Conservation (phyloP, 495 filamentous ascomycete species). For the Sordaria brevicollis region DNA sequence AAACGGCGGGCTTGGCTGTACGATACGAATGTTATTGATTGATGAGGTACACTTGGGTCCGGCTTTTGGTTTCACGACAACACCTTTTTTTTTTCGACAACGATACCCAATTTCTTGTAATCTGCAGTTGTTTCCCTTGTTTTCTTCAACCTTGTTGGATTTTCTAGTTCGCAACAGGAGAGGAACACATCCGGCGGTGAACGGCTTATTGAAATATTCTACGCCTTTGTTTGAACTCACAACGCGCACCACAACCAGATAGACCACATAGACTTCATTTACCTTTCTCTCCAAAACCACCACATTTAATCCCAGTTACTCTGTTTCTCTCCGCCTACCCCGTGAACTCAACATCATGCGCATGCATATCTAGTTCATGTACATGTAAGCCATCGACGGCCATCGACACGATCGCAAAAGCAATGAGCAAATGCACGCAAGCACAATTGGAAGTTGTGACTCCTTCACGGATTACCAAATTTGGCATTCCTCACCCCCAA, state of each 20-base stretch:
- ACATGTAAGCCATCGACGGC: neutral
- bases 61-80: no score
- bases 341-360: neutral
- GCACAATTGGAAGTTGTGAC: neutral
- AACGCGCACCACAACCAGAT: neutral
- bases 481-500: neutral
- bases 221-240: neutral
- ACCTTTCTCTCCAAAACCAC: neutral
- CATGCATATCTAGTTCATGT: neutral
- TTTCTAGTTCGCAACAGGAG: no score
- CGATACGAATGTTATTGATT: no score
- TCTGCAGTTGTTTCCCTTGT: no score
- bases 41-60: no score
- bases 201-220: neutral
- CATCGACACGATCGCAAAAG: neutral
- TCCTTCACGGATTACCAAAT: neutral
- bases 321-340: neutral
- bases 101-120: no score
- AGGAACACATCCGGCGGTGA: neutral
- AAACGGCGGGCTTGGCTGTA: no score
- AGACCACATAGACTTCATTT: neutral
- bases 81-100: no score
- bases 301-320: neutral
- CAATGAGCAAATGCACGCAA: neutral
- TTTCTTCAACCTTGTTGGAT: no score